Evolutionary conservation across 1,284 basidiomycete species (phyloP).

Genomic region (Volvariella volvacea): DNA sequence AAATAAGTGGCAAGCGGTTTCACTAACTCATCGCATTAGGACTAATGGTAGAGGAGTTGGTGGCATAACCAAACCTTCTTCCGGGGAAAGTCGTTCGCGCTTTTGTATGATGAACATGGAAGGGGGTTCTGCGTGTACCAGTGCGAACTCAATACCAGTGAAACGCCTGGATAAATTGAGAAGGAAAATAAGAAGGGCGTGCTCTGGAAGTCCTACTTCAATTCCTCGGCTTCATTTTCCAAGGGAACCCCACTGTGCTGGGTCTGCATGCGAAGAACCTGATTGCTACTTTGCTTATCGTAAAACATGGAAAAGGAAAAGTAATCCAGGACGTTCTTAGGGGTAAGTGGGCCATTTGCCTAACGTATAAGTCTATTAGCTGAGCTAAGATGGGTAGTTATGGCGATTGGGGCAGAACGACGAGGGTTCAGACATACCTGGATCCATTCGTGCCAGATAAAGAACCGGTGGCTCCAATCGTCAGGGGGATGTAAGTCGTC

Average conservation of each 20-base stretch:
- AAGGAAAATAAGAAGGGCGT: constrained; percentile 2
- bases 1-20: constrained; percentile 76
- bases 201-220: constrained; percentile 45
- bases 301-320: constrained; percentile 85
- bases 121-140: constrained; percentile 73
- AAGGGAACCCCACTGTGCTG: constrained; percentile 69
- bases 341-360: constrained; percentile 70
- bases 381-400: constrained; percentile 11
- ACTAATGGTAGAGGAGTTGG: constrained; percentile 7
- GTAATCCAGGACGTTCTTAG: constrained; percentile 78
- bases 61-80: constrained; percentile 51
- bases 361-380: constrained; percentile 18
- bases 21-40: constrained; percentile 34
- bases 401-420: background rate
- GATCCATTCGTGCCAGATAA: constrained; percentile 85
- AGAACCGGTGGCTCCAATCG: constrained; percentile 73
- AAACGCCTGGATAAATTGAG: constrained; percentile 51
- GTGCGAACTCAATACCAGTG: constrained; percentile 75
- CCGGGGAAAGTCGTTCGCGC: constrained; percentile 70
- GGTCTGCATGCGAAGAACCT: constrained; percentile 84
- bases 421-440: constrained; percentile 34
- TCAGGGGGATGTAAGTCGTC: constrained; percentile 71
- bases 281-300: constrained; percentile 86
- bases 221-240: constrained; percentile 71
- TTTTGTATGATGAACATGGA: constrained; percentile 83